Conservation (phyloP, 768 basidiomycete genomes). For the Hericium rajendrae region DNA sequence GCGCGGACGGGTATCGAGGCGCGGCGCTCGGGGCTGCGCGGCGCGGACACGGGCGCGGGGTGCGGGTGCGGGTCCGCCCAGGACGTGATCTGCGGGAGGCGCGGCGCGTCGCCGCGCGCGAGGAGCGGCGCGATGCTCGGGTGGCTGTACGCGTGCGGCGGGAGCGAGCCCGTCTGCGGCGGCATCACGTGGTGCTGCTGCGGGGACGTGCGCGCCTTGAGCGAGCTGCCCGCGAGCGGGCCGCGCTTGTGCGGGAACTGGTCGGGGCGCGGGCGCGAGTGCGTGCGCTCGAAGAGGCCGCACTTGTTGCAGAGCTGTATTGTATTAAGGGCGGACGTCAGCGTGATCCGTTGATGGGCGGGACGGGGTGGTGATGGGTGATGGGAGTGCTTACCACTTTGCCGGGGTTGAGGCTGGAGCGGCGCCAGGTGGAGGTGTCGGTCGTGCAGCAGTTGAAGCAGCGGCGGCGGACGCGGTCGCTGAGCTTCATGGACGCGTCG, state of each 20-base stretch:
- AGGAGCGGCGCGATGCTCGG: constrained; percentile 41
- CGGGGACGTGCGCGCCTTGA: constrained; percentile 29
- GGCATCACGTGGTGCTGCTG: constrained; percentile 27
- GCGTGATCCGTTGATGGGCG: background rate
- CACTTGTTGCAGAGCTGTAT: constrained; percentile 52
- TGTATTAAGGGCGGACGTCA: constrained; percentile 3
- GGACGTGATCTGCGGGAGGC: background rate
- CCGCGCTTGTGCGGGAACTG: constrained; percentile 77
- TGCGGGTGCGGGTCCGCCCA: background rate
- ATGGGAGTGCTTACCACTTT: constrained; percentile 47
- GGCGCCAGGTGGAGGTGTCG: constrained; percentile 74
- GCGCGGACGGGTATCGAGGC: background rate
- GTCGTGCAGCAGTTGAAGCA: constrained; percentile 85
- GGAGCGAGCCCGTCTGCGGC: constrained; percentile 35
- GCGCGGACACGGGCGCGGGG: background rate
- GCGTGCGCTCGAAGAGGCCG: constrained; percentile 72
- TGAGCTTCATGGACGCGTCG: constrained; percentile 73
- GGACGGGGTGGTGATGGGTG: background rate
- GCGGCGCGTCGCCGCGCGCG: constrained; percentile 23
- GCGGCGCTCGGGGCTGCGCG: background rate
- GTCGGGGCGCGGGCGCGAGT: constrained; percentile 68
- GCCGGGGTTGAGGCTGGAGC: constrained; percentile 68
- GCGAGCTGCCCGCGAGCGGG: constrained; percentile 44
- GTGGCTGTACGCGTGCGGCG: constrained; percentile 42
- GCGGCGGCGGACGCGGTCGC: constrained; percentile 62